These are phyloP conservation scores for Cynanchum wilfordii DNA, from an alignment of 257 asterid genomes.

Conservation along the genomic window DNA sequence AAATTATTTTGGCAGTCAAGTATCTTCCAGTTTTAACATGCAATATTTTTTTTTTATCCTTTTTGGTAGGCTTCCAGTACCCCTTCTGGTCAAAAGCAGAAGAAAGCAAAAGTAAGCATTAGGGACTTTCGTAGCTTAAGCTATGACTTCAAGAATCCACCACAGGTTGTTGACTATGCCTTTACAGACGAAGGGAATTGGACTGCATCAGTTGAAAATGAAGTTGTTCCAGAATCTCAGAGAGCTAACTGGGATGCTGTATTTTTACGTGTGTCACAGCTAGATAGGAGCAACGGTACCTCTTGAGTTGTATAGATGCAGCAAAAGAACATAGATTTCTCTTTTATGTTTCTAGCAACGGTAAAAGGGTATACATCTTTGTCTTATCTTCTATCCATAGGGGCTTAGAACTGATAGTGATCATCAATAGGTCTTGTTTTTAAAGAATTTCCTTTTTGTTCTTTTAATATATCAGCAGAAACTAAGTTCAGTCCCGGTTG, in stretches of 20 bases:
- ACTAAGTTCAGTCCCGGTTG: not conserved
- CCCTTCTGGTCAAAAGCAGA: constrained; percentile 1
- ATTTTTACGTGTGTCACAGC: not conserved
- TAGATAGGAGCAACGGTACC: not conserved
- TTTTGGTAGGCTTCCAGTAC: constrained; percentile 25
- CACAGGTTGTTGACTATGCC: not conserved
- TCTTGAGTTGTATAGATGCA: not conserved
- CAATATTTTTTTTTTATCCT: not conserved
- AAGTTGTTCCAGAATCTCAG: not conserved
- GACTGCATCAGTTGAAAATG: not conserved
- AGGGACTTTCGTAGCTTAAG: constrained; percentile 7
- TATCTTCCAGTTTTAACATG: not conserved
- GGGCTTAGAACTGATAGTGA: not conserved
- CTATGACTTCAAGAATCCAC: constrained; percentile 2
- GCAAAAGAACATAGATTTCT: not conserved
- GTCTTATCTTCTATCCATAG: not conserved
- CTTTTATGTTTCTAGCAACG: not conserved
- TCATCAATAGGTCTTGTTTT: not conserved
- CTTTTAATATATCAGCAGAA: no score
- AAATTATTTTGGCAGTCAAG: no score
- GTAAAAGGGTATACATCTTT: not conserved
- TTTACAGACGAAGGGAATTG: not conserved
- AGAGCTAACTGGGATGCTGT: not conserved
- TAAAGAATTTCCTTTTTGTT: not conserved
- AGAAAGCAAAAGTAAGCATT: constrained; percentile 11